phyloP scores from a whole-genome alignment of 257 asterid species.

The Salvia miltiorrhiza region DNA sequence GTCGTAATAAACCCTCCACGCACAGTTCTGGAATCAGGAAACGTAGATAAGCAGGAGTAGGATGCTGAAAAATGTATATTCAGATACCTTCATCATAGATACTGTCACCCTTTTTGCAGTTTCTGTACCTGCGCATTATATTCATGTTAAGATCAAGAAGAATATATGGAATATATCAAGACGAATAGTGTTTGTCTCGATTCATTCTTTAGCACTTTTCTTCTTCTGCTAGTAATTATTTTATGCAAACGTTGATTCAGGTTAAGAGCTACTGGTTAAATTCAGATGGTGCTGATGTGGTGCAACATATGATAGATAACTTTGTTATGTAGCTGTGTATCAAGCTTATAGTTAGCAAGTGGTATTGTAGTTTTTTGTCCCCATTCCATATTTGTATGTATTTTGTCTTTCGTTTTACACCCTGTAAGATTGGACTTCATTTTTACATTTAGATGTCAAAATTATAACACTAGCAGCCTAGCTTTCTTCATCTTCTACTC shows the following conservation, averaged over 20 bases:
- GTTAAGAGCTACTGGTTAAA: slow-evolving; percentile 88
- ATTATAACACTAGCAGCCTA: no score
- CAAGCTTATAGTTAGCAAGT: slow-evolving; percentile 9
- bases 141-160: no score
- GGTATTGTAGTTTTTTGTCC: background rate
- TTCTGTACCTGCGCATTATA: no score
- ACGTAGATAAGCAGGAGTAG: no score
- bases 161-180: background rate
- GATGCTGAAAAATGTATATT: no score
- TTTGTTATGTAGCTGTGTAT: slow-evolving; percentile 45
- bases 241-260: slow-evolving; percentile 29
- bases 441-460: background rate
- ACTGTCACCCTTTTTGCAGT: no score
- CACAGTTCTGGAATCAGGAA: no score
- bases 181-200: background rate
- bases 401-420: background rate
- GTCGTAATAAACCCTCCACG: no score
- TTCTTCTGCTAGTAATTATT: background rate
- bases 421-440: background rate
- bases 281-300: slow-evolving; percentile 89
- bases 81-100: no score
- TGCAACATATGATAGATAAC: slow-evolving; percentile 80
- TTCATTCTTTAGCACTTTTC: background rate
- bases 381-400: background rate
- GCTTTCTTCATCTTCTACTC: background rate